Percentiles rank a stretch among this genome's conserved stretches.
These are phyloP conservation scores for Eragrostis curvula DNA, from an alignment of 176 grass and related monocot genomes.

Conservation along the genomic window DNA sequence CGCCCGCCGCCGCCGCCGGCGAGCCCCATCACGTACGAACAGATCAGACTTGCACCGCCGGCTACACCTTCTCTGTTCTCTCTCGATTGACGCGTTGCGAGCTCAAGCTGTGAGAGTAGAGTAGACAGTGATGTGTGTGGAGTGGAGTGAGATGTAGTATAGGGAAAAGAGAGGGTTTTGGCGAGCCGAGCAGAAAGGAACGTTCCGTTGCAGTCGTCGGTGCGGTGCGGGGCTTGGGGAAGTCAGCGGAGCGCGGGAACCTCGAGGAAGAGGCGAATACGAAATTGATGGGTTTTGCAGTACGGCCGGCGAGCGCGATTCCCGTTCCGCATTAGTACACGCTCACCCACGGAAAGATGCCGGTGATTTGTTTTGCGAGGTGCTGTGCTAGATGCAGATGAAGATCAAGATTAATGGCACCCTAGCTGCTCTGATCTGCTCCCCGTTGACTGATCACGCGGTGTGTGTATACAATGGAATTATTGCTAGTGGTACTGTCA, in stretches of 20 bases:
- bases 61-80: neutral
- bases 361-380: slow-evolving; percentile 8
- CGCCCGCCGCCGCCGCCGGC: slow-evolving; percentile 28
- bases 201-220: neutral
- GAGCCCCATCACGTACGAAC: slow-evolving; percentile 25
- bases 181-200: neutral
- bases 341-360: neutral
- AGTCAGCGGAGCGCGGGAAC: slow-evolving; percentile 35
- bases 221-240: neutral
- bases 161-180: neutral
- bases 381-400: neutral
- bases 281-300: neutral
- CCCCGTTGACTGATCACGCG: too few species aligned
- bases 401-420: neutral
- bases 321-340: neutral
- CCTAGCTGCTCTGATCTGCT: neutral
- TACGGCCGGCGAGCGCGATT: neutral
- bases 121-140: neutral
- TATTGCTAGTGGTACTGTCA: too few species aligned
- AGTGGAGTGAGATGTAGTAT: neutral
- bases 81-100: neutral
- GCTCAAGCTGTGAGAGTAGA: neutral
- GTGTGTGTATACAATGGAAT: too few species aligned
- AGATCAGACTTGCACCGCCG: too few species aligned
- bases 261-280: slow-evolving; percentile 3